Conservation (phyloP, 768 basidiomycete species). For the Rhizopogon vinicolor region DNA sequence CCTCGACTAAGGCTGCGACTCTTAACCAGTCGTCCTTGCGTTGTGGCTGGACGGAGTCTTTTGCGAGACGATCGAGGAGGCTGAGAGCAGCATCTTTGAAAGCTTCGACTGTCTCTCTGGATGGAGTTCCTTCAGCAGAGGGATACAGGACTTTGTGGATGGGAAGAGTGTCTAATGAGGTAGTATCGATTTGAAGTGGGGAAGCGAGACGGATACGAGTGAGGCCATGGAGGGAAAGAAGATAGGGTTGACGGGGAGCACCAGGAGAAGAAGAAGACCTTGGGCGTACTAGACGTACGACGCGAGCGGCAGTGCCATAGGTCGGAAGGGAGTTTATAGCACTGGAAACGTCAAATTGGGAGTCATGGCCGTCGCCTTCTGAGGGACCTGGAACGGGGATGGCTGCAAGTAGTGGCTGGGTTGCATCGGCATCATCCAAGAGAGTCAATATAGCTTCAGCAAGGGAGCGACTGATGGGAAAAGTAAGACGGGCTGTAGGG, state of each 20-base stretch:
- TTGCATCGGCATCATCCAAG: conserved; percentile 60
- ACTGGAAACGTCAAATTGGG: conserved; percentile 5
- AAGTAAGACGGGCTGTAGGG: conserved; percentile 63
- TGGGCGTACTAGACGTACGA: conserved; percentile 66
- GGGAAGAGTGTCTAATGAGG: conserved; percentile 27
- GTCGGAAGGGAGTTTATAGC: conserved; percentile 30
- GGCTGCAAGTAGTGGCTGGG: conserved; percentile 63
- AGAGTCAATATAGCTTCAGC: conserved; percentile 64
- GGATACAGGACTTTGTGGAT: conserved; percentile 46
- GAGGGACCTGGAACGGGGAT: conserved; percentile 41
- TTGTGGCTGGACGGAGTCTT: conserved; percentile 36
- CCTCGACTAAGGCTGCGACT: conserved; percentile 69
- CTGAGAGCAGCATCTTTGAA: conserved; percentile 68
- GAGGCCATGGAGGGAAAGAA: conserved; percentile 70
- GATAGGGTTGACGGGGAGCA: conserved; percentile 49
- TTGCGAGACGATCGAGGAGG: conserved; percentile 60
- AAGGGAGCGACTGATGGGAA: conserved; percentile 57
- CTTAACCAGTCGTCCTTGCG: conserved; percentile 66
- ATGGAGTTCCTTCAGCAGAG: conserved; percentile 35
- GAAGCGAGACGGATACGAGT: conserved; percentile 55
- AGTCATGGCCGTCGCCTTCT: conserved; percentile 12
- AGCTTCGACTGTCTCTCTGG: conserved; percentile 50
- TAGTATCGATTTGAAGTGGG: conserved; percentile 27
- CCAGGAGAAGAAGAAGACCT: conserved; percentile 30
- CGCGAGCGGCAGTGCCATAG: conserved; percentile 68